These are phyloP conservation scores for Alternaria angustiovoidea DNA, from an alignment of 2,329 filamentous ascomycete genomes.

Conservation along the genomic window DNA sequence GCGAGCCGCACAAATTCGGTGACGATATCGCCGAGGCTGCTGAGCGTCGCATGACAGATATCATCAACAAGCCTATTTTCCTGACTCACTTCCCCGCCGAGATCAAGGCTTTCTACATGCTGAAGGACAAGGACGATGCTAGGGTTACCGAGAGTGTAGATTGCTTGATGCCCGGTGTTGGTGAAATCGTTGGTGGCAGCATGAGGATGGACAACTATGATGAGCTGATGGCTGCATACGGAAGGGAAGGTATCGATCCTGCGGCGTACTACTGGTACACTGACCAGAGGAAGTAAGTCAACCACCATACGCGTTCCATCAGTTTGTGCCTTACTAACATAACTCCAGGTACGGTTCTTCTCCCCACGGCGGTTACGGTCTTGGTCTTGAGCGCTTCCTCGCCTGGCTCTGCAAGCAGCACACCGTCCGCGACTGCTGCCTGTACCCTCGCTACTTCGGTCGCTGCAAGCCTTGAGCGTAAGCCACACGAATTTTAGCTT, in stretches of 20 bases:
- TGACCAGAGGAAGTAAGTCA: constrained; percentile 87
- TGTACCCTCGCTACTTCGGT: constrained; percentile 84
- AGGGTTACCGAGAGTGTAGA: constrained; percentile 95
- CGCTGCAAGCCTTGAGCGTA: constrained; percentile 74
- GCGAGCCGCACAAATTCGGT: constrained; percentile 86
- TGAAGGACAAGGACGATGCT: constrained; percentile 78
- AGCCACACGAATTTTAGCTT: not conserved
- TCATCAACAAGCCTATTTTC: constrained; percentile 94
- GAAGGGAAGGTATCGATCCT: constrained; percentile 84
- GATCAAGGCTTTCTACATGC: constrained; percentile 99
- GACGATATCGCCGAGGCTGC: constrained; percentile 98
- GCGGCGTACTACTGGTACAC: constrained; percentile 98
- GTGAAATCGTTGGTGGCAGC: constrained; percentile 93
- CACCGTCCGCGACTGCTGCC: constrained; percentile 72
- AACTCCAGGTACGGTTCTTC: constrained; percentile 79
- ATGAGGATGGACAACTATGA: constrained; percentile 96
- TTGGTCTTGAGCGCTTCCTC: constrained; percentile 85
- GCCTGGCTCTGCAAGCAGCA: constrained; percentile 73
- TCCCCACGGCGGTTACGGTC: constrained; percentile 90
- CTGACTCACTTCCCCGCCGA: constrained; percentile 95
- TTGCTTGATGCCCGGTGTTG: constrained; percentile 87
- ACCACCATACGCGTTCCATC: not conserved
- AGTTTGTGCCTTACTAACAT: constrained; percentile 24
- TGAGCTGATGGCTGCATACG: constrained; percentile 83
- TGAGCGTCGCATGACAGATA: constrained; percentile 95